Percentiles rank a stretch among this genome's conserved stretches.
Conservation (phyloP, 1,284 basidiomycete genomes). For the Marasmius fiardii region DNA sequence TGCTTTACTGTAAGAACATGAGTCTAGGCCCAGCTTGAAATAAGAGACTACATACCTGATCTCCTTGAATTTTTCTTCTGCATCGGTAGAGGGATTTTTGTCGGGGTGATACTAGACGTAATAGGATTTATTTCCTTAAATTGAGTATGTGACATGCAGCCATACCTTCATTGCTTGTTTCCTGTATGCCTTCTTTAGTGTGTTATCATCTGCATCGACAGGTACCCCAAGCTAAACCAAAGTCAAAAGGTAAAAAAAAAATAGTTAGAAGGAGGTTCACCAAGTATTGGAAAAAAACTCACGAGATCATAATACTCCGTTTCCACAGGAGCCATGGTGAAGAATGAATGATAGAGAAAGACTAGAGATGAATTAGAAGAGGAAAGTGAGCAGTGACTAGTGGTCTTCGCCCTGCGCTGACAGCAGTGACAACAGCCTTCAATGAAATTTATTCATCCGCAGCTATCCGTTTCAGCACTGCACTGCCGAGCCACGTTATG, state of each 20-base stretch:
- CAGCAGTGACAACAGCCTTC: neutral
- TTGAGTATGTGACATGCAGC: neutral
- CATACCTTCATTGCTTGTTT: conserved; percentile 91
- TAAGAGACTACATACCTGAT: conserved; percentile 59
- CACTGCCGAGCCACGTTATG: neutral
- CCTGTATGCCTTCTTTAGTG: conserved; percentile 94
- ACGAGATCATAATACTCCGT: conserved; percentile 69
- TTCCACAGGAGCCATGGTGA: conserved; percentile 54
- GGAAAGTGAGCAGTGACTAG: neutral
- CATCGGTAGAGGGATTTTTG: conserved; percentile 86
- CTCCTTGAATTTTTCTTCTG: conserved; percentile 92
- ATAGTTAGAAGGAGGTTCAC: neutral
- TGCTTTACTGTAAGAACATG: conserved; percentile 63
- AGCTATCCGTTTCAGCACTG: no score
- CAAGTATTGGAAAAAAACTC: neutral
- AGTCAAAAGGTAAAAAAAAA: neutral
- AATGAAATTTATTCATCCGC: no score
- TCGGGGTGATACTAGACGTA: conserved; percentile 82
- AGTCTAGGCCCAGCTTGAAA: neutral
- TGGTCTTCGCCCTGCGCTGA: neutral
- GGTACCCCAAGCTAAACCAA: conserved; percentile 39
- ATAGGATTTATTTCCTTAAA: neutral
- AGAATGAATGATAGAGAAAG: neutral
- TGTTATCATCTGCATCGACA: conserved; percentile 59
- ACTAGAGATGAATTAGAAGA: neutral